Percentiles rank a stretch among this genome's conserved stretches.
phyloP scores from a whole-genome alignment of 2,329 filamentous ascomycete species.

The Chaetomiaceae sp. region DNA sequence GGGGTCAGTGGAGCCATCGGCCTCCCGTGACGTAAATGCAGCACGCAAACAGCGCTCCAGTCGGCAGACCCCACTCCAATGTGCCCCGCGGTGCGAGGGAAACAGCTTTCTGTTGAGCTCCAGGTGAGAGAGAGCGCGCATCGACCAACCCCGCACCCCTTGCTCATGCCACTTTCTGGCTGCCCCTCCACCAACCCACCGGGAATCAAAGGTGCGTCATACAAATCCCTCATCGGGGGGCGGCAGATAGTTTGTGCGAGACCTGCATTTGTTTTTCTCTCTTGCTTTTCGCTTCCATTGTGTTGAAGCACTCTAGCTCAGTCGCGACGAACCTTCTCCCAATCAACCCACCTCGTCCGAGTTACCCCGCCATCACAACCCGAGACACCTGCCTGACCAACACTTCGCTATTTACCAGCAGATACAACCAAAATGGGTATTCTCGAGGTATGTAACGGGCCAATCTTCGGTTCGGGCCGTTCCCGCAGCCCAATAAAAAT shows the following conservation, averaged over 20 bases:
- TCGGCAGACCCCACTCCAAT: conserved; percentile 7
- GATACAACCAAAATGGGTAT: conserved; percentile 20
- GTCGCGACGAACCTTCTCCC: not conserved
- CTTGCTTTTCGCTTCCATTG: not conserved
- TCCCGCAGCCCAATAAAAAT: not conserved
- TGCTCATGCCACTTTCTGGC: conserved; percentile 2
- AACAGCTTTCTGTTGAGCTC: conserved; percentile 9
- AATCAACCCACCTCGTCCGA: not conserved
- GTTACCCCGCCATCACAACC: conserved; percentile 13
- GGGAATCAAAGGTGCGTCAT: conserved; percentile 15
- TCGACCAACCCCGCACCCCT: conserved; percentile 8
- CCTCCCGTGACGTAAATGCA: conserved; percentile 10
- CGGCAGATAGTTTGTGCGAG: conserved; percentile 17
- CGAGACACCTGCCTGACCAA: not conserved
- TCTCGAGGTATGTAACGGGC: conserved; percentile 15
- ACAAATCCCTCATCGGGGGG: conserved; percentile 19
- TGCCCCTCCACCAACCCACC: not conserved
- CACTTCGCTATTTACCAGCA: not conserved
- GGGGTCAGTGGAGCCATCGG: not conserved
- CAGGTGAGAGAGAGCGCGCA: too few relatives aligned
- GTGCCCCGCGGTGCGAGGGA: conserved; percentile 7
- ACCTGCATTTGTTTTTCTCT: not conserved
- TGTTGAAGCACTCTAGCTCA: not conserved
- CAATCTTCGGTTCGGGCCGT: not conserved
- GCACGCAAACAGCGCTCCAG: not conserved